Conservation (phyloP, 352 stramenopile species). For the Phytopythium delawarense region DNA sequence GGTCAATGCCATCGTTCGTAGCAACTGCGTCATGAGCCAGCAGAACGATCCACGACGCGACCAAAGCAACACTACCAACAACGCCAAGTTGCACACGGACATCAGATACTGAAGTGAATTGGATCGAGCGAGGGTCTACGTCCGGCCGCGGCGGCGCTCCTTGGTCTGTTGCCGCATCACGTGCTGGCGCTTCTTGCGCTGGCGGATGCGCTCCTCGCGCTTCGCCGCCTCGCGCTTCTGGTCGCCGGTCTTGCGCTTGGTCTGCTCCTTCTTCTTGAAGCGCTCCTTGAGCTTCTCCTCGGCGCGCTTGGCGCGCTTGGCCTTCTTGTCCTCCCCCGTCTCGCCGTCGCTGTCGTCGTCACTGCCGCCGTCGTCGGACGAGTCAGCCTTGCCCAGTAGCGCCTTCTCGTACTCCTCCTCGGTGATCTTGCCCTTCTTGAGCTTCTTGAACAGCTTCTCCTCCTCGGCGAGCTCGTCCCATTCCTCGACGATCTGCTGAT, state of each 20-base stretch:
- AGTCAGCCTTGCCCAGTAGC: slow-evolving; percentile 46
- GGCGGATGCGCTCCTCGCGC: slow-evolving; percentile 78
- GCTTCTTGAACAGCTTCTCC: slow-evolving; percentile 95
- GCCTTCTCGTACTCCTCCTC: slow-evolving; percentile 91
- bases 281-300: slow-evolving; percentile 74
- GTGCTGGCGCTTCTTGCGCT: slow-evolving; percentile 75
- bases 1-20: slow-evolving; percentile 44
- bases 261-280: slow-evolving; percentile 82
- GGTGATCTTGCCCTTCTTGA: slow-evolving; percentile 97
- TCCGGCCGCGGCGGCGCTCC: slow-evolving; percentile 32
- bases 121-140: neutral
- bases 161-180: slow-evolving; percentile 55
- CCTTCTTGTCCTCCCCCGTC: slow-evolving; percentile 32
- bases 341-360: slow-evolving; percentile 26
- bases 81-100: neutral
- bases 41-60: neutral
- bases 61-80: too few species aligned
- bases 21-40: neutral
- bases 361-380: slow-evolving; percentile 29
- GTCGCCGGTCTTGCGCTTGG: slow-evolving; percentile 60
- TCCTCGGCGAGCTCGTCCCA: slow-evolving; percentile 99
- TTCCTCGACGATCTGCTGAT: slow-evolving; percentile 97
- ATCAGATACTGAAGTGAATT: neutral
- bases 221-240: slow-evolving; percentile 77
- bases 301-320: slow-evolving; percentile 42